A percentile compares a stretch with the other conserved stretches of the same genome.
Evolutionary conservation across 768 basidiomycete genomes (phyloP).

Genomic region (Pleurotus sapidus): DNA sequence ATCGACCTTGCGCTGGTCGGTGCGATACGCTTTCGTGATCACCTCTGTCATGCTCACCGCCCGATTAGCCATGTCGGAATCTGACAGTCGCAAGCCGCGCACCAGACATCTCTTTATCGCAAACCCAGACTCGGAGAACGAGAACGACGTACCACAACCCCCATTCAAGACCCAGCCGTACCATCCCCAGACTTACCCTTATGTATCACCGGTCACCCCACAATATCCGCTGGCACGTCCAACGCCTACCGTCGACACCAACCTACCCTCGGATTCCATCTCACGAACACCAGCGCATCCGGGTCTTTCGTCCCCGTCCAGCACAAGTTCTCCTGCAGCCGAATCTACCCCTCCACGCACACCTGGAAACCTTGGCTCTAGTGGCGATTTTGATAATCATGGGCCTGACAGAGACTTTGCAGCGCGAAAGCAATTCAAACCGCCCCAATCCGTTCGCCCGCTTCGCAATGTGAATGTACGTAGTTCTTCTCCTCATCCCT

Average conservation of each 20-base stretch:
- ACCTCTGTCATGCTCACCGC: neutral
- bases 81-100: conserved; percentile 37
- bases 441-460: neutral
- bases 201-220: conserved; percentile 14
- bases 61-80: conserved; percentile 55
- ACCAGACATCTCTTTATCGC: conserved; percentile 51
- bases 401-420: conserved; percentile 14
- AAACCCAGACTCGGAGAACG: conserved; percentile 34
- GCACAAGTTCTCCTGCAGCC: conserved; percentile 56
- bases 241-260: conserved; percentile 26
- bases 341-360: conserved; percentile 72
- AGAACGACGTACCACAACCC: neutral
- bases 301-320: conserved; percentile 68
- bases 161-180: conserved; percentile 6
- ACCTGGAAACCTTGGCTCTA: conserved; percentile 47
- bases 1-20: neutral
- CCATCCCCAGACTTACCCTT: conserved; percentile 20
- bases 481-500: conserved; percentile 19
- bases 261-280: conserved; percentile 26
- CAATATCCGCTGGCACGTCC: neutral
- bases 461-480: conserved; percentile 28
- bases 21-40: neutral
- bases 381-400: conserved; percentile 26
- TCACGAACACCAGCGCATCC: conserved; percentile 39
- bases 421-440: conserved; percentile 2